Evolutionary conservation across 2,329 filamentous ascomycete species (phyloP).

Genomic region (Neurospora crassa): DNA sequence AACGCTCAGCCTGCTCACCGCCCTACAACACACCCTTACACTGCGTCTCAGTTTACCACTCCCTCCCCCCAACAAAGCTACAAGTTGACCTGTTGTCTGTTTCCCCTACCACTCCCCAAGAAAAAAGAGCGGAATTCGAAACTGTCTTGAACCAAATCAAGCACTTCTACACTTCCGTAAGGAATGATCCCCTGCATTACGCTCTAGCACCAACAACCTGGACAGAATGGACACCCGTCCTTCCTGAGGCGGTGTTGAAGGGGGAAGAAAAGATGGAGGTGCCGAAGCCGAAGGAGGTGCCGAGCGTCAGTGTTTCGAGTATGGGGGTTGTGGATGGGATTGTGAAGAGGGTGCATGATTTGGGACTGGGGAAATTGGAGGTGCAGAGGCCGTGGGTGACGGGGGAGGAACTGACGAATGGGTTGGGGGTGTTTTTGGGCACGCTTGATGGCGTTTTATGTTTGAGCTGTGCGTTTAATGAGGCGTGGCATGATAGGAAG

Average conservation of each 20-base stretch:
- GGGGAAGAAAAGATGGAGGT: conserved; percentile 11
- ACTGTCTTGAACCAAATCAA: conserved; percentile 17
- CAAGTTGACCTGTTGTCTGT: conserved; percentile 17
- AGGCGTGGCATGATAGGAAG: conserved; percentile 29
- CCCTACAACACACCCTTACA: conserved; percentile 19
- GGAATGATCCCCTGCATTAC: conserved; percentile 23
- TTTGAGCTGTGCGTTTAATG: conserved; percentile 32
- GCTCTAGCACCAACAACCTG: conserved; percentile 19
- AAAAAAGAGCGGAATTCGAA: conserved; percentile 15
- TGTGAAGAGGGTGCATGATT: conserved; percentile 10
- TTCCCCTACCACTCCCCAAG: not conserved
- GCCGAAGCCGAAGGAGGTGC: conserved; percentile 17
- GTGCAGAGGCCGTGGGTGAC: conserved; percentile 32
- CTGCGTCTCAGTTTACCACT: conserved; percentile 23
- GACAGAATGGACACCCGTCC: conserved; percentile 6
- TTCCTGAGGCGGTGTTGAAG: conserved; percentile 1
- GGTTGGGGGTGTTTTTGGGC: conserved; percentile 29
- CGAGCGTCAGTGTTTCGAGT: conserved; percentile 25
- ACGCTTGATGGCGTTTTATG: conserved; percentile 27
- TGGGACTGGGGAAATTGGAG: conserved; percentile 16
- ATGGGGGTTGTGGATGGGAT: conserved; percentile 27
- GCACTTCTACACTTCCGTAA: conserved; percentile 21
- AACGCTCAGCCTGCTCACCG: conserved; percentile 15
- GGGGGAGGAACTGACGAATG: conserved; percentile 32
- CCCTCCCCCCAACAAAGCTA: conserved; percentile 19